Conservation (phyloP, 2,329 filamentous ascomycete species). For the Cytospora piceae region DNA sequence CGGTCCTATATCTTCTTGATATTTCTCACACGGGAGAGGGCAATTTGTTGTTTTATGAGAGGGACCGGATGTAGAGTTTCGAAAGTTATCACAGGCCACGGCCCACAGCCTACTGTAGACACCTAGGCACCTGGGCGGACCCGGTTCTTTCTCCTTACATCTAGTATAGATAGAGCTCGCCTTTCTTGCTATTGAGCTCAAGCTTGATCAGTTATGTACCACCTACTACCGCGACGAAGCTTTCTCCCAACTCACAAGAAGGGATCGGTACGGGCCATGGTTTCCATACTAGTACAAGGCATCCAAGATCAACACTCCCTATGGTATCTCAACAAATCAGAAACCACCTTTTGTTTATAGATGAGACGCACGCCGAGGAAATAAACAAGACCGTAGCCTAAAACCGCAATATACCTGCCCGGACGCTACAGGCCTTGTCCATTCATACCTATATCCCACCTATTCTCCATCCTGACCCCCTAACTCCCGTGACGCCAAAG, state of each 20-base stretch:
- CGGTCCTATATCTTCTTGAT: neutral
- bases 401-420: neutral
- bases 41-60: neutral
- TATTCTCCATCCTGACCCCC: neutral
- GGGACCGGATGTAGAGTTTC: too few relatives aligned
- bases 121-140: too few relatives aligned
- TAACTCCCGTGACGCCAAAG: neutral
- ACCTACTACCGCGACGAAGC: neutral
- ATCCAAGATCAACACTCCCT: neutral
- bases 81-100: too few relatives aligned
- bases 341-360: constrained; percentile 11
- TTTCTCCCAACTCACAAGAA: neutral
- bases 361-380: neutral
- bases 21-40: neutral
- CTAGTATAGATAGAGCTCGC: too few relatives aligned
- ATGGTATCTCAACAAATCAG: constrained; percentile 18
- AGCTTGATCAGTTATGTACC: too few relatives aligned
- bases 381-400: neutral
- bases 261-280: neutral
- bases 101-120: too few relatives aligned
- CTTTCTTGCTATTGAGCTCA: too few relatives aligned
- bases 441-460: neutral
- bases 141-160: too few relatives aligned
- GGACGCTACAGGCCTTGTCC: neutral
- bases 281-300: neutral